These are phyloP conservation scores for Trapa bicornis DNA, from an alignment of 345 rosid genomes.

Conservation along the genomic window DNA sequence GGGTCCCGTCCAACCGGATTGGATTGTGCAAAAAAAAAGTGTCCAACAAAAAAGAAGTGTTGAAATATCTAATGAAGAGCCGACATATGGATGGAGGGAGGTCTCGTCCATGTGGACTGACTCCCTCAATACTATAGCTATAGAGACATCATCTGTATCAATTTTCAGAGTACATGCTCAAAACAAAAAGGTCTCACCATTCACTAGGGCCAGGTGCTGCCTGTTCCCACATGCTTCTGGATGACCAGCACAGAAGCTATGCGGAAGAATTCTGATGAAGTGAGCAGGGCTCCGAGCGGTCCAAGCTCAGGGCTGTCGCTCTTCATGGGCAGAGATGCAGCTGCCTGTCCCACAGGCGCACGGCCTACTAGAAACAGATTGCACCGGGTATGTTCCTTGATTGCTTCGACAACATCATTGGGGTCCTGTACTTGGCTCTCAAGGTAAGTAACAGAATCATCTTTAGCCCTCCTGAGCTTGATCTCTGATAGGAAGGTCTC, in stretches of 20 bases:
- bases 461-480: conserved; percentile 13
- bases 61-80: too few species aligned
- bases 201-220: background rate
- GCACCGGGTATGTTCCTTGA: conserved; percentile 17
- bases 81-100: too few species aligned
- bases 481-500: conserved; percentile 21
- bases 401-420: conserved; percentile 16
- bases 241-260: conserved; percentile 37
- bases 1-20: too few species aligned
- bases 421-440: conserved; percentile 22
- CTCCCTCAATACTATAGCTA: too few species aligned
- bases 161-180: too few species aligned
- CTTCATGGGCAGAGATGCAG: conserved; percentile 15
- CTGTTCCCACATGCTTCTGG: conserved; percentile 25
- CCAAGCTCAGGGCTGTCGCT: conserved; percentile 48
- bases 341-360: conserved; percentile 21
- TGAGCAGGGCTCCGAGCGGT: conserved; percentile 31
- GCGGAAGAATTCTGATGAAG: conserved; percentile 28
- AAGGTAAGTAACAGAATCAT: conserved; percentile 23
- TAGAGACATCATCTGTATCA: too few species aligned
- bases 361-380: conserved; percentile 45
- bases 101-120: too few species aligned
- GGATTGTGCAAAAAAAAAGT: too few species aligned
- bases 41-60: too few species aligned
- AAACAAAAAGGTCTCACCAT: too few species aligned